Evolutionary conservation across 2,329 filamentous ascomycete species (phyloP).

Genomic region (Fusarium sp.): DNA sequence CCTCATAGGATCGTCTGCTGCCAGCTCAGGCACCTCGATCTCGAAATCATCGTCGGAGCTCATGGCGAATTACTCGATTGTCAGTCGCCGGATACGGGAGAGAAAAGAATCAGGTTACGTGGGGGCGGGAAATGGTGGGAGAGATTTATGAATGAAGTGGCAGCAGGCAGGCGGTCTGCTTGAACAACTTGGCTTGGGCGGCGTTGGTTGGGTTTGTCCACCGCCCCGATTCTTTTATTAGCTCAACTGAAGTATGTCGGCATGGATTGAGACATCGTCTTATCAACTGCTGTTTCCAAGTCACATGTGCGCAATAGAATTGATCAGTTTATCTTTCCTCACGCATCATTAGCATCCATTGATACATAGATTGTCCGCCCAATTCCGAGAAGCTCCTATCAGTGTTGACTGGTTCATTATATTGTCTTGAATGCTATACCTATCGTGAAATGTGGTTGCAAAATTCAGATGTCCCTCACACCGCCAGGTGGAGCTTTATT

Average conservation of each 20-base stretch:
- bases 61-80: slow-evolving; percentile 56
- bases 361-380: background rate
- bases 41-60: slow-evolving; percentile 72
- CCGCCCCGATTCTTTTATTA: slow-evolving; percentile 50
- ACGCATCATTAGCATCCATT: background rate
- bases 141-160: slow-evolving; percentile 39
- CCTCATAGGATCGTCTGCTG: slow-evolving; percentile 77
- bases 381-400: background rate
- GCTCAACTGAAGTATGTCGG: slow-evolving; percentile 27
- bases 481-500: slow-evolving; percentile 28
- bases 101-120: slow-evolving; percentile 33
- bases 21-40: slow-evolving; percentile 66
- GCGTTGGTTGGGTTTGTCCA: slow-evolving; percentile 44
- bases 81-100: slow-evolving; percentile 25
- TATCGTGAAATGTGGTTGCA: slow-evolving; percentile 20
- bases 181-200: slow-evolving; percentile 29
- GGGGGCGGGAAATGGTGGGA: slow-evolving; percentile 35
- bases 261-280: slow-evolving; percentile 29
- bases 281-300: slow-evolving; percentile 29
- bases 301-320: slow-evolving; percentile 18
- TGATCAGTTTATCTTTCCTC: background rate
- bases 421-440: slow-evolving; percentile 6
- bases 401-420: background rate
- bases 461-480: slow-evolving; percentile 12
- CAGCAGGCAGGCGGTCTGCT: slow-evolving; percentile 34